These are phyloP conservation scores for Leccinum variicolor DNA, from an alignment of 768 basidiomycete genomes.

Conservation along the genomic window DNA sequence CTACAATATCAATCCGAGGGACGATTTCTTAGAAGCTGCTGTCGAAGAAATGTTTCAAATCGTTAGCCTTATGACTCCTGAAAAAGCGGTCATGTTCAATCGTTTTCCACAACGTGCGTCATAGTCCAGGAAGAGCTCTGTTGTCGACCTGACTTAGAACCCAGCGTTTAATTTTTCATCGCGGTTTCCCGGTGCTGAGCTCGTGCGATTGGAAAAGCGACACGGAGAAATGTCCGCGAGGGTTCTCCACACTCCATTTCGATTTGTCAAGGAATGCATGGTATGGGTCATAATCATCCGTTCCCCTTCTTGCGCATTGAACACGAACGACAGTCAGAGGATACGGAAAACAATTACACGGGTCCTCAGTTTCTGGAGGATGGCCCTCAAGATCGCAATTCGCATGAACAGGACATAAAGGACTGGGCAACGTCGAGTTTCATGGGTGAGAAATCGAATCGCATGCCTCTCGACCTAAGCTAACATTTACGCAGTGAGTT, in stretches of 20 bases:
- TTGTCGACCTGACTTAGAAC: background rate
- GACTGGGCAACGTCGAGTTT: constrained; percentile 18
- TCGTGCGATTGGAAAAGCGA: constrained; percentile 7
- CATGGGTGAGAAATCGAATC: constrained; percentile 12
- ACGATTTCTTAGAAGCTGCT: constrained; percentile 18
- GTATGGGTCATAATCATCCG: constrained; percentile 1
- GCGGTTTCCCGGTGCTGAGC: constrained; percentile 15
- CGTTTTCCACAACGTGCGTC: constrained; percentile 21
- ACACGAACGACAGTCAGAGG: constrained; percentile 13
- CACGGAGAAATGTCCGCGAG: constrained; percentile 9
- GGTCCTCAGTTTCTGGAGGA: constrained; percentile 18
- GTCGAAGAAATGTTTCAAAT: constrained; percentile 12
- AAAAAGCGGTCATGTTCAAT: constrained; percentile 17
- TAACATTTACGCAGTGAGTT: constrained; percentile 15
- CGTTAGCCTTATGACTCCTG: constrained; percentile 13
- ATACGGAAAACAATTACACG: constrained; percentile 20
- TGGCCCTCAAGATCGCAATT: constrained; percentile 1
- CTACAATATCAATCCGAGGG: constrained; percentile 13
- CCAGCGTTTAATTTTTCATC: constrained; percentile 20
- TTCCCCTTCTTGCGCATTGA: background rate
- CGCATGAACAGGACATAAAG: constrained; percentile 19
- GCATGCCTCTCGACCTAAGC: constrained; percentile 6
- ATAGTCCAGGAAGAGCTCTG: background rate
- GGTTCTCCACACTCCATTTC: constrained; percentile 19
- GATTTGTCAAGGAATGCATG: constrained; percentile 22